A percentile compares a stretch with the other conserved stretches of the same genome.
Evolutionary conservation across 1,139 yeast species (phyloP).

Genomic region (Kodamaea ohmeri): DNA sequence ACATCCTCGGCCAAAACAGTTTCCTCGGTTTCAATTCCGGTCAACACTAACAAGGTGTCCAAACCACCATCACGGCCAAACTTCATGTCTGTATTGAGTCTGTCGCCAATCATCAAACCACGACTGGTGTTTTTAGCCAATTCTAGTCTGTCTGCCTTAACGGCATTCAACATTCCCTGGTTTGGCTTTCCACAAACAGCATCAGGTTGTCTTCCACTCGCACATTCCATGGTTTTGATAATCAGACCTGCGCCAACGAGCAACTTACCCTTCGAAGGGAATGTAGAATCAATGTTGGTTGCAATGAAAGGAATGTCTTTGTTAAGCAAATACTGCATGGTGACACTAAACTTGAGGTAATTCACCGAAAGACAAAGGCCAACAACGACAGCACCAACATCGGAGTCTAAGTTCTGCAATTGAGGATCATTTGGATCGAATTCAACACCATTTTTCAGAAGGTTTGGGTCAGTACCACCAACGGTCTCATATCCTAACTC

Average conservation of each 20-base stretch:
- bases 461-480: constrained; percentile 40
- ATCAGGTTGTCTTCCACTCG: constrained; percentile 66
- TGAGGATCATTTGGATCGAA: constrained; percentile 35
- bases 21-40: constrained; percentile 83
- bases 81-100: constrained; percentile 90
- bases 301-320: constrained; percentile 77
- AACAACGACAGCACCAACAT: constrained; percentile 84
- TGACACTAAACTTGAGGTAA: constrained; percentile 76
- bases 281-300: constrained; percentile 94
- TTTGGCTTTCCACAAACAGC: constrained; percentile 89
- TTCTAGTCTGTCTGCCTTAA: constrained; percentile 60
- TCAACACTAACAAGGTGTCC: constrained; percentile 77
- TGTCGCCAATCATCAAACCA: constrained; percentile 93
- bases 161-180: constrained; percentile 85
- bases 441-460: constrained; percentile 29
- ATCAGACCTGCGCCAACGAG: constrained; percentile 96
- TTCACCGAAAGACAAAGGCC: constrained; percentile 78
- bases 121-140: constrained; percentile 51
- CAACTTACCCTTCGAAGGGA: constrained; percentile 80
- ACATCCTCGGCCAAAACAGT: constrained; percentile 46
- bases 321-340: constrained; percentile 73
- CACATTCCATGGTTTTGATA: constrained; percentile 72
- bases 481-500: constrained; percentile 43
- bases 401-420: constrained; percentile 53
- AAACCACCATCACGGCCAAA: constrained; percentile 88